Percentiles rank a stretch among this genome's conserved stretches.
These are phyloP conservation scores for Lactarius indigo DNA, from an alignment of 768 basidiomycete species.

Conservation along the genomic window DNA sequence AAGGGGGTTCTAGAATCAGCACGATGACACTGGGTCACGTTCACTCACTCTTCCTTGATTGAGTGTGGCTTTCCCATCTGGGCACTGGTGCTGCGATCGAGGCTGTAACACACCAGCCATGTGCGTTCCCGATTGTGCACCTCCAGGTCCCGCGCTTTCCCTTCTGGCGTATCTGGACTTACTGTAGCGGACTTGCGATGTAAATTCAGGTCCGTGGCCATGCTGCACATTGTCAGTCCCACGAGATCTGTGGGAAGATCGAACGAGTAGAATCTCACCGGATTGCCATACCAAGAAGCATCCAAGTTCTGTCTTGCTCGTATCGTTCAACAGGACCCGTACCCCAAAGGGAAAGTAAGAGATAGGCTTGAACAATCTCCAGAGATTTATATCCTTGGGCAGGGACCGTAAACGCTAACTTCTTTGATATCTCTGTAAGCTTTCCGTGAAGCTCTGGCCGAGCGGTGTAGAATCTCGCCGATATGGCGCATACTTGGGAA, in stretches of 20 bases:
- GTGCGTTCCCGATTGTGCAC: constrained; percentile 93
- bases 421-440: constrained; percentile 78
- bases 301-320: constrained; percentile 95
- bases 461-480: constrained; percentile 81
- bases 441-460: constrained; percentile 79
- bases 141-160: constrained; percentile 72
- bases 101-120: constrained; percentile 83
- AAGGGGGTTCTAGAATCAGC: constrained; percentile 15
- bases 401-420: constrained; percentile 84
- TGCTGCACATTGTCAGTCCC: constrained; percentile 42
- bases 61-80: constrained; percentile 97
- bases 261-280: constrained; percentile 43
- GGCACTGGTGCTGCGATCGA: constrained; percentile 88
- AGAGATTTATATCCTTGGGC: constrained; percentile 88
- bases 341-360: constrained; percentile 85
- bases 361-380: constrained; percentile 93
- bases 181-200: constrained; percentile 75
- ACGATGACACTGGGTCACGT: neutral
- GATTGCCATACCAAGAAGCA: constrained; percentile 82
- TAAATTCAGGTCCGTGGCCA: constrained; percentile 94
- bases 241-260: constrained; percentile 10
- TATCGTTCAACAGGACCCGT: constrained; percentile 94
- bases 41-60: constrained; percentile 86
- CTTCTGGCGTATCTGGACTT: constrained; percentile 72
- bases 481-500: constrained; percentile 83